Evolutionary conservation across 345 rosid genomes (phyloP), one percentile per base, ranked within the genome.

Genomic region (Conringia planisiliqua): DNA sequence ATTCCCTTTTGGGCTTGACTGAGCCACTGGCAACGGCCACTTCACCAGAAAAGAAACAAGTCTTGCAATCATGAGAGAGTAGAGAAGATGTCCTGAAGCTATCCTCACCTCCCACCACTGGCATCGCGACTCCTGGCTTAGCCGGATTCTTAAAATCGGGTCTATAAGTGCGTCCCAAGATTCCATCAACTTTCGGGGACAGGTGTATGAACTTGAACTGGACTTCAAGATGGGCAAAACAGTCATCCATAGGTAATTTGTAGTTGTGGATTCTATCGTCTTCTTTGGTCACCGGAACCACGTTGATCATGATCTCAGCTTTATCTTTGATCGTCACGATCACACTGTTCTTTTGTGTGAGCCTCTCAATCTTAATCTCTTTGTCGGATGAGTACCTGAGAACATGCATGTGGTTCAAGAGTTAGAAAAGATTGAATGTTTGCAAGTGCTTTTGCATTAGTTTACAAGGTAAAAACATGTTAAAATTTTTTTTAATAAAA

Each of bases 221-320:
- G n/a, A 85, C 83, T 33, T 88, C 89, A 60, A 86, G 64, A 80
- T 88, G 91, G 38, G 83, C 85, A 32, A 90, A 85, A 42, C 89
- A 83, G 72, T 88, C 80, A 32, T 83, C 13, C 2, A 46, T 50
- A n/a, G 90, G 89, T 22, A 88, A 39, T 54, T 76, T 83, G 71
- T 85, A 87, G 66, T 70, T 81, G 64, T 83, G 88, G 35, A 86
- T 52, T 36, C 69, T 82, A 27, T 90, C 82, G 36, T 88, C 89
- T 82, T 90, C 87, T 75, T 83, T 81, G 0, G 84, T 90, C n/a
- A 90, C 87, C 0, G 90, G 91, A 35, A 86, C 86, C 4, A 80
- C 91, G 16, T 80, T 86, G 46, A 90, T 59, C 29, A 78, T 76
- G 35, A 88, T 84, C 77, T 84, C 89, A 4, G 74, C 82, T 4